These are phyloP conservation scores for Beauveria brongniartii DNA, from an alignment of 2,329 filamentous ascomycete genomes.

Conservation along the genomic window DNA sequence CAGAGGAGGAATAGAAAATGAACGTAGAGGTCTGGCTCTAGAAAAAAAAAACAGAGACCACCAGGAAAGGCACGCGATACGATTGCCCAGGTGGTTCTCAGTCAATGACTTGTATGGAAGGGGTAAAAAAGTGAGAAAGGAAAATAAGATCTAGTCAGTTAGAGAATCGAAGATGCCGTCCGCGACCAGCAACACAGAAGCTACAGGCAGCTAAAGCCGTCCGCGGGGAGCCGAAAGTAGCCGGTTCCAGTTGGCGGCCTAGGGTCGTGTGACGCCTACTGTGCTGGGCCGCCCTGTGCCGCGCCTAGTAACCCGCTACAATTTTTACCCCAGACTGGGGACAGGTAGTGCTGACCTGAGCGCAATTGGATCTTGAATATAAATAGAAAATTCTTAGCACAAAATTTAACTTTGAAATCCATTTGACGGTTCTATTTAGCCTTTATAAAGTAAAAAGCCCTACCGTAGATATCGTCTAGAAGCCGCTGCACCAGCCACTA, in stretches of 20 bases:
- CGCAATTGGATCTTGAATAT: too few relatives aligned
- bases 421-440: too few relatives aligned
- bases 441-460: too few relatives aligned
- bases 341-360: not conserved
- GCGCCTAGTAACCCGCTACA: not conserved
- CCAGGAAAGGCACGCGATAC: not conserved
- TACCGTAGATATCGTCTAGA: not conserved
- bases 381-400: too few relatives aligned
- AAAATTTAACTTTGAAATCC: too few relatives aligned
- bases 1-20: not conserved
- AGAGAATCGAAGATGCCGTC: not conserved
- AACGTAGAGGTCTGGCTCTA: not conserved
- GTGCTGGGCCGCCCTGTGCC: constrained; percentile 7
- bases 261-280: constrained; percentile 1
- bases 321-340: constrained; percentile 5
- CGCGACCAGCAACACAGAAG: constrained; percentile 4
- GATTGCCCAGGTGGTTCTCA: not conserved
- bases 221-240: constrained; percentile 28
- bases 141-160: not conserved
- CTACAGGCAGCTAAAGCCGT: constrained; percentile 11
- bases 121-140: constrained; percentile 10
- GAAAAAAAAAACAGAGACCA: not conserved
- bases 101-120: constrained; percentile 4
- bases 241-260: constrained; percentile 12
- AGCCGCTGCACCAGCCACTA: not conserved